Base-by-base conservation (phyloP, 371 early-diverging fungal species). In the Haplosporangium sp. region DNA sequence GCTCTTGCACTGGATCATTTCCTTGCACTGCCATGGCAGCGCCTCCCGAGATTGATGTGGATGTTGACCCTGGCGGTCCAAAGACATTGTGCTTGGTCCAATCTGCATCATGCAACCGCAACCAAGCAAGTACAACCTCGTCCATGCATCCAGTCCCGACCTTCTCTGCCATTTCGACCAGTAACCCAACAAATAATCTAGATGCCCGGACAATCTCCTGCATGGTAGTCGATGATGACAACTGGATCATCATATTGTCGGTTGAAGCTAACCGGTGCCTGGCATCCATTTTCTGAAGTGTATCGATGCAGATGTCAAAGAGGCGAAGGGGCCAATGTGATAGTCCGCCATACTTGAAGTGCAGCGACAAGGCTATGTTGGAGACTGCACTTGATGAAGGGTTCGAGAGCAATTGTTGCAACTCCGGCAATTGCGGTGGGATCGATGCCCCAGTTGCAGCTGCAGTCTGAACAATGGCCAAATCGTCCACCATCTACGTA, bases 291-390 rank as follows among this genome's bases (percentile, higher is more conserved):
- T 67, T 71, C 20, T 71, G 82, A 9, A 87, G 72, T 0, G 84
- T 67, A n/a, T 86, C 82, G 0, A 86, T 68, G 18, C 76, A 81
- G 0, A 67, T 69, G 18, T 83, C 74, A 51, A 89, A 73, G n/a
- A 89, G 70, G 0, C 69, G 52, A 18, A 80, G 62, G 36, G 86
- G 81, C 83, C 85, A 87, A 50, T 76, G 81, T 18, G 81, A 40
- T 0, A 79, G 68, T 14, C 74, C 82, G 12, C 82, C 85, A 40
- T 83, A 82, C 0, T 82, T 84, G n/a, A 71, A 61, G 54, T 83
- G 81, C 5, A 86, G 52, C 0, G 81, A 63, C 16, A 83, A 84
- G 6, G 84, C 81, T 0, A 83, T 62, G 3, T 69, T 72, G 48
- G 85, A 83, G 6, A 82, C 79, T 1, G 64, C 66, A 0, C 69